Evolutionary conservation across 2,329 filamentous ascomycete species (phyloP), one percentile per base, ranked within the genome.

Genomic region (Fusarium temperatum): DNA sequence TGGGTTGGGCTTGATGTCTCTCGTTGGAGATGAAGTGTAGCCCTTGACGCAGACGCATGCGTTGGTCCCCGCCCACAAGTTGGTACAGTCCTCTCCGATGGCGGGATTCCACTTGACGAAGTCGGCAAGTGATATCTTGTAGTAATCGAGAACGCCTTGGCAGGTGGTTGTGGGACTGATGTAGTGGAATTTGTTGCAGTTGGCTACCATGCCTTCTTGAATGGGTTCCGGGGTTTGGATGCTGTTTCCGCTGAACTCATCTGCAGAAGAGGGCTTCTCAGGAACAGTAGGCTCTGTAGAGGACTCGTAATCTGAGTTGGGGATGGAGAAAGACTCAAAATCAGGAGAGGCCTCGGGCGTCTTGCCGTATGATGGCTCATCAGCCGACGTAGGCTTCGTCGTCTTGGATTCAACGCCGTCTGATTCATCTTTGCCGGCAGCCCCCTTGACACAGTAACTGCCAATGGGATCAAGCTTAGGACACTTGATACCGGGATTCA

Each of bases 161-260:
- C 55, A 68, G 10, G 41, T 62, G 15, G 63, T 62, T 0, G 36
- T 62, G 6, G 30, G 5, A 0, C 2, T 5, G 3, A 68, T 8
- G 6, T n/a, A 22, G 17, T 68, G 56, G 17, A 68, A 68, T 6
- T 67, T 67, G 17, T 68, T 67, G 26, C 63, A 68, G 42, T 42
- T 67, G 0, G 20, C n/a, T 1, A 47, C 32, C 50, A 68, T 68
- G 15, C 66, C 66, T 7, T 59, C 18, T 20, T 68, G 63, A 3
- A 67, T 56, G 22, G 66, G 41, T 1, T 15, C 7, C 0, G 45
- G 62, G 3, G 62, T 61, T 17, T 30, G 17, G 12, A 59, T 35
- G 14, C 54, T 20, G 32, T 48, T 41, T 20, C 53, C 54, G 28
- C 18, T 15, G 22, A 4, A 14, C 2, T 22, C 24, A 24, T 11